Percentiles rank a stretch among this genome's conserved stretches.
These are phyloP conservation scores for Blechomonas ayalai DNA, from an alignment of 208 protist species.

Conservation along the genomic window DNA sequence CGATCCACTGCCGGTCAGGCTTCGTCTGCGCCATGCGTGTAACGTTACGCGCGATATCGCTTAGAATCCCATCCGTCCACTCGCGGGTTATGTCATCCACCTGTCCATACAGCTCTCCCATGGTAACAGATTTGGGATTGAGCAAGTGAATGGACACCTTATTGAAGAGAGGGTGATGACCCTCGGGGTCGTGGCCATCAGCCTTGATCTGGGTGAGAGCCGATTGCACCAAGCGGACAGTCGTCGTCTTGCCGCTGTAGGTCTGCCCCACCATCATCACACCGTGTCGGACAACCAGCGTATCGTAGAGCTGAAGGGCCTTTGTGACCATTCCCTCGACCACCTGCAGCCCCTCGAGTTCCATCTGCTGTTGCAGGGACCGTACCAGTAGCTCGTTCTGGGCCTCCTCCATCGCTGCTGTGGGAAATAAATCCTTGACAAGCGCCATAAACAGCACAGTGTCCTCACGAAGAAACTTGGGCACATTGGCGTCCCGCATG, in stretches of 20 bases:
- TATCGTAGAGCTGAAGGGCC: conserved; percentile 93
- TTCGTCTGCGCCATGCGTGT: conserved; percentile 61
- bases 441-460: conserved; percentile 92
- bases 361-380: conserved; percentile 72
- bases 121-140: conserved; percentile 96
- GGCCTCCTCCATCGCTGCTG: conserved; percentile 71
- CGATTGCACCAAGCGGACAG: conserved; percentile 66
- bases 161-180: conserved; percentile 70
- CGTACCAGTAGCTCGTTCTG: conserved; percentile 72
- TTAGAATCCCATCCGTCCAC: conserved; percentile 96
- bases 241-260: conserved; percentile 91
- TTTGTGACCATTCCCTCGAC: conserved; percentile 86
- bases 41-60: conserved; percentile 86
- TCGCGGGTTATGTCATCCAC: conserved; percentile 96
- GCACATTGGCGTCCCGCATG: conserved; percentile 92
- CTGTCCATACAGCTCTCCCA: conserved; percentile 95
- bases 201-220: conserved; percentile 76
- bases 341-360: conserved; percentile 57
- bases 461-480: conserved; percentile 94
- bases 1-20: conserved; percentile 91
- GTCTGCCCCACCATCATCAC: conserved; percentile 96
- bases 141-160: conserved; percentile 72
- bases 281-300: conserved; percentile 88
- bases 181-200: conserved; percentile 64
- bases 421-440: conserved; percentile 92